Evolutionary conservation across 495 filamentous ascomycete genomes (phyloP).

Genomic region (Podospora appendiculata): DNA sequence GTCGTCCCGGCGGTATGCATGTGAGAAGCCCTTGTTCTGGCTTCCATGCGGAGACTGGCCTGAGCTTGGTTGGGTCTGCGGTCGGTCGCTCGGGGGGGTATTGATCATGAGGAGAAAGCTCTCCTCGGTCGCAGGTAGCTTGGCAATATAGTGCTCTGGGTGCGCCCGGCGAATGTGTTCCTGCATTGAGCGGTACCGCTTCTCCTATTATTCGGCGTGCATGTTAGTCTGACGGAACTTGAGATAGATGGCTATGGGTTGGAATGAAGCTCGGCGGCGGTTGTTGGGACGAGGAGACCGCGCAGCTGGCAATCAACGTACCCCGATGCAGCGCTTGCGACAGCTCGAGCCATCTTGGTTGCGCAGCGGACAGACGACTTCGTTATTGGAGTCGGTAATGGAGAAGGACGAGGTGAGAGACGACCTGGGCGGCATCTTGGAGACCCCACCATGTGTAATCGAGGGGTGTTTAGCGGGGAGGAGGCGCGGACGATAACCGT

Average conservation of each 20-base stretch:
- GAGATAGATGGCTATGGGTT: neutral
- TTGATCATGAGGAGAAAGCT: conserved; percentile 95
- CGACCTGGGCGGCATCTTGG: conserved; percentile 75
- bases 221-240: conserved; percentile 1
- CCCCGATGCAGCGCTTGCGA: conserved; percentile 94
- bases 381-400: conserved; percentile 83
- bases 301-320: conserved; percentile 48
- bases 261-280: neutral
- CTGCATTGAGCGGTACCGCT: conserved; percentile 97
- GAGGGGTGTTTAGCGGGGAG: conserved; percentile 20
- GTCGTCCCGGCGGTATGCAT: conserved; percentile 52
- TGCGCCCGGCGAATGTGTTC: conserved; percentile 98
- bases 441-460: conserved; percentile 45
- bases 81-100: conserved; percentile 75
- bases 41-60: conserved; percentile 17
- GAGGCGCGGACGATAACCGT: conserved; percentile 27
- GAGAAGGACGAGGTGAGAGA: conserved; percentile 87
- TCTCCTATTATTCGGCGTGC: conserved; percentile 54
- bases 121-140: conserved; percentile 97
- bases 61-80: conserved; percentile 28
- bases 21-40: conserved; percentile 30
- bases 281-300: too few species aligned
- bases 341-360: conserved; percentile 97
- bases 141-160: conserved; percentile 95
- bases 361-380: conserved; percentile 91